phyloP scores from a whole-genome alignment of 257 asterid genomes.

The Solanum piurae region DNA sequence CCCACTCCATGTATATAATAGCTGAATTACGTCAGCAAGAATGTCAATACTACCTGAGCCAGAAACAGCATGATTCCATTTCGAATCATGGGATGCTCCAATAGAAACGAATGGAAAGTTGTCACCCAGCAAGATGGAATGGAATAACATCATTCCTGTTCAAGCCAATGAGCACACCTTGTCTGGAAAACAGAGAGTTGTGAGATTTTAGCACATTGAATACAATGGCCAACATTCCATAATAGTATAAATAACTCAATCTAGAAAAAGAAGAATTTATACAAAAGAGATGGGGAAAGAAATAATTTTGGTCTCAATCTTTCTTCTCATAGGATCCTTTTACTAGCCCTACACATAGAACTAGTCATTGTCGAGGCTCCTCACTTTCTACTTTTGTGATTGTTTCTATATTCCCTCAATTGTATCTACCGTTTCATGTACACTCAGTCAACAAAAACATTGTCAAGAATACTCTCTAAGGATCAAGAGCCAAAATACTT shows the following conservation, averaged over 20 bases:
- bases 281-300: background rate
- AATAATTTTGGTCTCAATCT: background rate
- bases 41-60: background rate
- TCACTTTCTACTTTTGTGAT: background rate
- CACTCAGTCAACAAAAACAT: background rate
- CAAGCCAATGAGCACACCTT: slow-evolving; percentile 64
- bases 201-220: background rate
- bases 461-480: background rate
- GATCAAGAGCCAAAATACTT: background rate
- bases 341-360: background rate
- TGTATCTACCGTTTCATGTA: background rate
- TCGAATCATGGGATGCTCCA: background rate
- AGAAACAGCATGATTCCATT: background rate
- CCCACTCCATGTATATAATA: background rate
- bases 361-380: background rate
- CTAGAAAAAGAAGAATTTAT: background rate
- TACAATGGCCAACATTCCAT: background rate
- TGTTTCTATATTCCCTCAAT: background rate
- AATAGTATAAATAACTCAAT: background rate
- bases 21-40: background rate
- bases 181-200: slow-evolving; percentile 27
- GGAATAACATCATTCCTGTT: slow-evolving; percentile 5
- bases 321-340: background rate
- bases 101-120: background rate
- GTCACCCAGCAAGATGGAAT: background rate